Base-by-base conservation (phyloP, 495 filamentous ascomycete genomes). In the Xylaria curta region DNA sequence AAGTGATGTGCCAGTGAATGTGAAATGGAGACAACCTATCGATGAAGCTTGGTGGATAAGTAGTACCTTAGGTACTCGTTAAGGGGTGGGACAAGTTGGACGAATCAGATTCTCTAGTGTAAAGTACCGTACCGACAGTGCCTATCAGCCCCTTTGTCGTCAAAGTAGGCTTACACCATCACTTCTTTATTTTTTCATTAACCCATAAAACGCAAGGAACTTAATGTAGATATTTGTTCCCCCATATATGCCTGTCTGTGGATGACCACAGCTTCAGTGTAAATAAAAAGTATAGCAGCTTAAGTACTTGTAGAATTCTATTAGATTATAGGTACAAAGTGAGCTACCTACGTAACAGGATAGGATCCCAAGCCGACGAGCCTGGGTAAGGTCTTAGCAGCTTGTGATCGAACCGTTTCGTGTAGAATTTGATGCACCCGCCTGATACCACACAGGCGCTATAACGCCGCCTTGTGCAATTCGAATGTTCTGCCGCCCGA, bases 271-370 rank as follows among this genome's bases (percentile, higher is more conserved):
- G 2, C 10, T 28, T 54, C 26, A 28, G 21, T 17, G 13, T 13
- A 28, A 56, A 13, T 31, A 54, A 26, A 54, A 26, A 3, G 24
- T 1, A 31, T 28, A 26, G 24, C 26, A 28, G 12, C 6, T 28
- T 31, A 56, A 56, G 26, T 56, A 54, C 21, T 56, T 56, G 53
- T 60, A 60, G 36, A 38, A 38, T 60, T 60, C 58, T 38, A 60
- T 60, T 60, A 60, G 31, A 60, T 60, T 38, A 60, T 60, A 38
- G 33, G 33, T 60, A 60, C 58, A 60, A 13, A 36, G 58, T 38
- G 58, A 60, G 58, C 58, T 60, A 60, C 33, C 58, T 60, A 60
- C 33, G 28, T 36, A 60, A 38, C 31, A 60, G 38, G 36, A 63
- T 28, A 63, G 38, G 1, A 13, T 63, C 19, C 31, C 58, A 36